A percentile compares a stretch with the other conserved stretches of the same genome.
Conservation (phyloP, 176 grass and related monocot genomes). For the Aechmea fasciata region DNA sequence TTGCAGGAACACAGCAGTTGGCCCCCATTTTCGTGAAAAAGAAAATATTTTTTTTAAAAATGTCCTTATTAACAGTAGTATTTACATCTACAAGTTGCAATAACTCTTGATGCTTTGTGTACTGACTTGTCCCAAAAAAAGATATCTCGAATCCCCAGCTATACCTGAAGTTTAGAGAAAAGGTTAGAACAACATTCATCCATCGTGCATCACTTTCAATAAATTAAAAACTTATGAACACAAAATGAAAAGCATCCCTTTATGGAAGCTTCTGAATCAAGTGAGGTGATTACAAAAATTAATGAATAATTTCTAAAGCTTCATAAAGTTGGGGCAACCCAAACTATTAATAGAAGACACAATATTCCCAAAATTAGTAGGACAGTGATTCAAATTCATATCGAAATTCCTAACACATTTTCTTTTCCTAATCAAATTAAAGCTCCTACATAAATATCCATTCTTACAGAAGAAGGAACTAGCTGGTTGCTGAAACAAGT, state of each 20-base stretch:
- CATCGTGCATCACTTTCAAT: no score
- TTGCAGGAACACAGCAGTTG: conserved; percentile 53
- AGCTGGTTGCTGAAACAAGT: background rate
- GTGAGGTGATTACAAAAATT: no score
- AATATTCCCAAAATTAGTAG: background rate
- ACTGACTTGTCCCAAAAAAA: background rate
- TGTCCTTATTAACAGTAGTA: background rate
- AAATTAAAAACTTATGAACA: no score
- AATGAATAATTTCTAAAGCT: no score
- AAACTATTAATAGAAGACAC: no score
- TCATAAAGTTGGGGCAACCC: no score
- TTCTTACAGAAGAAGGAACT: background rate
- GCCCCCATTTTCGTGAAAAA: conserved; percentile 37
- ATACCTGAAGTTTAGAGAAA: background rate
- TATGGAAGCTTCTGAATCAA: no score
- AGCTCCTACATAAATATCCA: background rate
- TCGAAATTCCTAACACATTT: background rate
- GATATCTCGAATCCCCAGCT: background rate
- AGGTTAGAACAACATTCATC: background rate
- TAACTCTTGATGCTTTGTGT: background rate
- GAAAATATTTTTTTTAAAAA: conserved; percentile 7
- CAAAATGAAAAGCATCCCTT: no score
- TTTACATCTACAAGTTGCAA: background rate
- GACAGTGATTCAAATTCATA: background rate
- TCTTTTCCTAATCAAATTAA: background rate